Conservation (phyloP, 371 early-diverging fungal genomes). For the Batkoa obscura region DNA sequence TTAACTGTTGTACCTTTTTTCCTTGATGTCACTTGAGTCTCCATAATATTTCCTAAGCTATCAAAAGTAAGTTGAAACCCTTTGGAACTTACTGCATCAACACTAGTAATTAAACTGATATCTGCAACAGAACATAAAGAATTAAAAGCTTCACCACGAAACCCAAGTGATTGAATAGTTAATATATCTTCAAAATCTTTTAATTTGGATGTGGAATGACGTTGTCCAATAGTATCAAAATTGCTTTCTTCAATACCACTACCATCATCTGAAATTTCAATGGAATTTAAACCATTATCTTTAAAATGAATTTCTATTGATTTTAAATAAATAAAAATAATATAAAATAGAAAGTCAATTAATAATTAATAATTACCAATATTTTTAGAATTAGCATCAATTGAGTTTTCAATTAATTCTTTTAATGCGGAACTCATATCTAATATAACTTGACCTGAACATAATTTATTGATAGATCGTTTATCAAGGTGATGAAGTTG, state of each 20-base stretch:
- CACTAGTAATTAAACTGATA: slow-evolving; percentile 41
- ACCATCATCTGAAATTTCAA: slow-evolving; percentile 79
- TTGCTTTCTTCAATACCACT: slow-evolving; percentile 45
- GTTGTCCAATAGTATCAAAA: slow-evolving; percentile 37
- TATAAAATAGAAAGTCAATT: too few relatives aligned
- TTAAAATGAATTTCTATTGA: slow-evolving; percentile 51
- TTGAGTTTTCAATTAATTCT: slow-evolving; percentile 93
- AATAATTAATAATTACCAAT: slow-evolving; percentile 30
- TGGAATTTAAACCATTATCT: slow-evolving; percentile 49
- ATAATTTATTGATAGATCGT: slow-evolving; percentile 42
- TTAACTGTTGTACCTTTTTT: slow-evolving; percentile 68
- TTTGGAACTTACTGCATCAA: slow-evolving; percentile 32
- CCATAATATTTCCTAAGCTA: slow-evolving; percentile 23
- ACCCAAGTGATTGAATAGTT: slow-evolving; percentile 49
- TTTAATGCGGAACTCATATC: slow-evolving; percentile 74
- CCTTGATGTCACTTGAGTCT: slow-evolving; percentile 17
- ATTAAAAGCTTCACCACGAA: slow-evolving; percentile 71
- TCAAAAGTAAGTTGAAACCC: slow-evolving; percentile 56
- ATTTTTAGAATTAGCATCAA: slow-evolving; percentile 83
- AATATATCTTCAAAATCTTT: slow-evolving; percentile 43
- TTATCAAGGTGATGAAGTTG: neutral
- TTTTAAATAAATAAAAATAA: neutral
- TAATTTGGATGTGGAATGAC: slow-evolving; percentile 67
- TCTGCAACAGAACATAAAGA: slow-evolving; percentile 47
- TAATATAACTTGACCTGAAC: slow-evolving; percentile 83